Evolutionary conservation across 1,139 yeast species (phyloP), one percentile per base, ranked within the genome.

Genomic region (Lodderomyces elongisporus): DNA sequence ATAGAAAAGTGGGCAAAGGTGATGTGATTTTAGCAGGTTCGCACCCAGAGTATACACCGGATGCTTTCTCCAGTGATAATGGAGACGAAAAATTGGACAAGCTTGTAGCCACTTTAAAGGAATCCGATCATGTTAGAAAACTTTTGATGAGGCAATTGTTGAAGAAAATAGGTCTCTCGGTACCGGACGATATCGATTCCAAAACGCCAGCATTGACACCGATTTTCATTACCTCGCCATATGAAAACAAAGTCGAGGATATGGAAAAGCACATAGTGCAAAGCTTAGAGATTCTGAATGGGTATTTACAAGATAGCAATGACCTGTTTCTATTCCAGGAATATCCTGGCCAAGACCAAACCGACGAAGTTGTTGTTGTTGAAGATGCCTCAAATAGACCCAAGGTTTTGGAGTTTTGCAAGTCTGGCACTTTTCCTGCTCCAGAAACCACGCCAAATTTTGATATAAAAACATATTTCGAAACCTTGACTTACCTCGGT

Each of bases 21-120:
- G 65, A 62, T 25, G 95, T 80, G 0, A 56, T 91, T 3, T 65
- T 91, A n/a, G 67, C 83, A 3, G 97, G 97, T 0, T 72, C 88
- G 0, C 98, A 93, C 55, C 95, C 96, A 0, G 99, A 93, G 55
- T 87, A 80, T 49, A 66, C 78, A 1, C 79, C 88, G 0, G 62
- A 63, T 8, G 46, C 77, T 14, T 52, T 83, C 56, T n/a, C n/a
- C n/a, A n/a, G n/a, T n/a, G 45, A 44, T 2, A 42, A 36, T n/a
- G 25, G 23, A 22, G 53, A 48, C n/a, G 9, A 50, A 0, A 43
- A 62, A 14, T 66, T 67, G 34, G 46, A 54, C 1, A 43, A 48
- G 0, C 59, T 77, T 1, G 57, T 75, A 1, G 49, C 60, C 1
- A 49, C 46, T 0, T 54, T 87, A 27, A 48, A 52, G 14, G 60